Evolutionary conservation across 768 basidiomycete species (phyloP).

Genomic region (Suillus bovinus): DNA sequence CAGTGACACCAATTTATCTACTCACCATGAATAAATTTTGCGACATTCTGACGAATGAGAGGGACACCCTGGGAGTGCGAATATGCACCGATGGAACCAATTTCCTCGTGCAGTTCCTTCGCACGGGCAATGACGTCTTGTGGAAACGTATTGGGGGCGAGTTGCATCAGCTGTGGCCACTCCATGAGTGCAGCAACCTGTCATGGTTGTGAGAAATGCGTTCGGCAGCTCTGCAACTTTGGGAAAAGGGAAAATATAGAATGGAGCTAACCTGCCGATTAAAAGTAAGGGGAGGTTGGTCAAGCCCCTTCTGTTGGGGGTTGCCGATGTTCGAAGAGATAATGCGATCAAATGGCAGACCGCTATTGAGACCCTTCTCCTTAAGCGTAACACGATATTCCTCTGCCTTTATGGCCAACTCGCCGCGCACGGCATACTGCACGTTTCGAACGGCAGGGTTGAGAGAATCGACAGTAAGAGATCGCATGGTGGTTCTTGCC

Average conservation of each 20-base stretch:
- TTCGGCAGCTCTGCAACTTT: neutral
- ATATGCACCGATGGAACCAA: slow-evolving; percentile 94
- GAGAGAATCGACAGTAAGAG: slow-evolving; percentile 68
- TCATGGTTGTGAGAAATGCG: slow-evolving; percentile 11
- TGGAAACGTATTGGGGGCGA: slow-evolving; percentile 81
- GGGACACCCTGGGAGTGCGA: slow-evolving; percentile 94
- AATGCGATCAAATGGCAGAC: slow-evolving; percentile 83
- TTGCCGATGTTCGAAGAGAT: slow-evolving; percentile 98
- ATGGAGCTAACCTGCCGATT: slow-evolving; percentile 73
- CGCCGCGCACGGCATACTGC: slow-evolving; percentile 96
- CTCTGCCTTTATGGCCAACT: slow-evolving; percentile 94
- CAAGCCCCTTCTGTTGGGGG: slow-evolving; percentile 92
- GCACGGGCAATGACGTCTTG: slow-evolving; percentile 84
- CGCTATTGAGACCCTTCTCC: slow-evolving; percentile 41
- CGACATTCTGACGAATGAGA: slow-evolving; percentile 83
- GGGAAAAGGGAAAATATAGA: neutral
- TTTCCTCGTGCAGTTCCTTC: slow-evolving; percentile 74
- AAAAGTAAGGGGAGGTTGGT: slow-evolving; percentile 93
- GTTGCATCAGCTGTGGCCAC: slow-evolving; percentile 80
- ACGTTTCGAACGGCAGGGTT: slow-evolving; percentile 87
- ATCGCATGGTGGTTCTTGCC: slow-evolving; percentile 41
- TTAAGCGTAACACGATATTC: slow-evolving; percentile 72
- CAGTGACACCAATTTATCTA: slow-evolving; percentile 6
- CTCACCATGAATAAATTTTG: slow-evolving; percentile 85
- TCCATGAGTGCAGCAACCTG: slow-evolving; percentile 91